Evolutionary conservation across 1,284 basidiomycete species (phyloP).

Genomic region (Boletus coffeatus): DNA sequence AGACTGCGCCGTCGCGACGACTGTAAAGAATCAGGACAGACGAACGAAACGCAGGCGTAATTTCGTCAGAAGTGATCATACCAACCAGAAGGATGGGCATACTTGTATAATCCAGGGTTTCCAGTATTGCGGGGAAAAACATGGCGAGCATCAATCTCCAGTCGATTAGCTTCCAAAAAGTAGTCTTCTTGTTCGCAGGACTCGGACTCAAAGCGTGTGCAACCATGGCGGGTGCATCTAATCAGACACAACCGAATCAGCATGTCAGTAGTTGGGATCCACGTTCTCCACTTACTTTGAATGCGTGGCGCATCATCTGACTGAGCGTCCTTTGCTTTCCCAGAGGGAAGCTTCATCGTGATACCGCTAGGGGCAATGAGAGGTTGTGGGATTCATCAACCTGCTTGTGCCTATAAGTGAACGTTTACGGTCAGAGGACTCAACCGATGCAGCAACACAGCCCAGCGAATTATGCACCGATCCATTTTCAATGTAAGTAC

Average conservation of each 20-base stretch:
- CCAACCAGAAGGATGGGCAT: background rate
- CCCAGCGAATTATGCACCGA: background rate
- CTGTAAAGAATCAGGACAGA: constrained; percentile 19
- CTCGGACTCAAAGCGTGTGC: background rate
- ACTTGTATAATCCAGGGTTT: constrained; percentile 41
- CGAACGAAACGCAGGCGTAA: background rate
- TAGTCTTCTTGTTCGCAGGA: constrained; percentile 3
- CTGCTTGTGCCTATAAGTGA: background rate
- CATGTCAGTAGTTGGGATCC: background rate
- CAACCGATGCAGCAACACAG: background rate
- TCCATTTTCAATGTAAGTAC: background rate
- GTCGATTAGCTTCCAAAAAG: constrained; percentile 24
- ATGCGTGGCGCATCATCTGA: background rate
- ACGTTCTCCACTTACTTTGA: constrained; percentile 13
- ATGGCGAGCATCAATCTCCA: constrained; percentile 29
- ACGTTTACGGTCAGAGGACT: background rate
- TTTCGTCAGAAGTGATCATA: background rate
- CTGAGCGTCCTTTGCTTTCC: constrained; percentile 1
- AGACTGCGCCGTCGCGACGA: constrained; percentile 50
- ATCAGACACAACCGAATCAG: background rate
- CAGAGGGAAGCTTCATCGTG: constrained; percentile 13
- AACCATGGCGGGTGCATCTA: constrained; percentile 2
- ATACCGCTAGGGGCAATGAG: background rate
- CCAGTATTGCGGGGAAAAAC: constrained; percentile 27
- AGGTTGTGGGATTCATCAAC: background rate